These are phyloP conservation scores for Suillus placidus DNA, from an alignment of 768 basidiomycete species.

Conservation along the genomic window DNA sequence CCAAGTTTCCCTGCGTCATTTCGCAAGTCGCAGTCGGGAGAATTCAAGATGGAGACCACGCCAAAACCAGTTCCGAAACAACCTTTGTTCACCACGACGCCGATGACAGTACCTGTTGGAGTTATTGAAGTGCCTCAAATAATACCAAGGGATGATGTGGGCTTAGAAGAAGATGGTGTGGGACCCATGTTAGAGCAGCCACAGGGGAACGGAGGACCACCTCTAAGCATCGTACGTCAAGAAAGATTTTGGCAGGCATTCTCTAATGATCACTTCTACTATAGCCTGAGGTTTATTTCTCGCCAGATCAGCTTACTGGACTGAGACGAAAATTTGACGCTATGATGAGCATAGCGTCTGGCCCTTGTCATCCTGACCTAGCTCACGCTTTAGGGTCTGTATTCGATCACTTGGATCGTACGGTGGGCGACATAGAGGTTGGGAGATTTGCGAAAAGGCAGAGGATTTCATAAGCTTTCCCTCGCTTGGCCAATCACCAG, in stretches of 20 bases:
- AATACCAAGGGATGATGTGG: conserved; percentile 1
- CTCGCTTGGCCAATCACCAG: background rate
- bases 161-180: background rate
- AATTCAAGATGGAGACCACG: conserved; percentile 34
- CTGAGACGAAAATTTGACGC: conserved; percentile 35
- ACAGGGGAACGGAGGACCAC: conserved; percentile 2
- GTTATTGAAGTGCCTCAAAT: background rate
- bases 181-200: background rate
- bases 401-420: conserved; percentile 37
- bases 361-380: conserved; percentile 33
- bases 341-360: conserved; percentile 34
- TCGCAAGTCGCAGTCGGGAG: conserved; percentile 35
- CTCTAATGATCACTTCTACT: conserved; percentile 1
- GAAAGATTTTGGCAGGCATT: background rate
- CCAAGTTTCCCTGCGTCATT: conserved; percentile 36
- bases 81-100: conserved; percentile 28
- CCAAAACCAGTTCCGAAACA: conserved; percentile 27
- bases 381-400: conserved; percentile 36
- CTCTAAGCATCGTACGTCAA: background rate
- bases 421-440: conserved; percentile 29
- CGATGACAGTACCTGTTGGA: background rate
- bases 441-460: conserved; percentile 29
- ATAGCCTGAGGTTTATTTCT: conserved; percentile 33
- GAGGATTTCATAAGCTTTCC: conserved; percentile 22
- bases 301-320: conserved; percentile 34